phyloP scores from a whole-genome alignment of 1,139 yeast species.

The Saccharomyces pastorianus region DNA sequence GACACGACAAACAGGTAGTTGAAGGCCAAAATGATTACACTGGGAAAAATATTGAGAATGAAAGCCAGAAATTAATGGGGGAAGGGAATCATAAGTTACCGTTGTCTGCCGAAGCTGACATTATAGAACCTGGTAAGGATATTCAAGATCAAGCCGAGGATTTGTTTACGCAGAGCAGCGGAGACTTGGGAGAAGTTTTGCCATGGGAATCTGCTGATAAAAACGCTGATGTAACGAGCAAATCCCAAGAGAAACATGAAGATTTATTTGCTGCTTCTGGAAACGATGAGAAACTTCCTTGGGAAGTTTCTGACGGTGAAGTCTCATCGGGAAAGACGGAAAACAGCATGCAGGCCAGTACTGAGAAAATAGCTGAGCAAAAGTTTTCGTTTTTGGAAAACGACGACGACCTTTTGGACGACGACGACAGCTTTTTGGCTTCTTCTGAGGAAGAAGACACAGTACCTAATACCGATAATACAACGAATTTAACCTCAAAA shows the following conservation, averaged over 20 bases:
- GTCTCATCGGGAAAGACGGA: background rate
- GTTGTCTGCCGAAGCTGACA: background rate
- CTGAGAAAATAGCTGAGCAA: constrained; percentile 3
- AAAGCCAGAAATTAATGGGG: background rate
- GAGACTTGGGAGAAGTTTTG: background rate
- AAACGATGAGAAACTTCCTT: constrained; percentile 3
- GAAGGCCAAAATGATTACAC: background rate
- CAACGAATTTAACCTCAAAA: background rate
- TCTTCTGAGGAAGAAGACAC: constrained; percentile 17
- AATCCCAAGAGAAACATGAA: background rate
- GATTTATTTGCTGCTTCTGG: constrained; percentile 7
- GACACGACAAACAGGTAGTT: background rate
- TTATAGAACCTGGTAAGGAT: background rate
- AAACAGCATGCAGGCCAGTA: background rate
- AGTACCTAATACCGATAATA: background rate
- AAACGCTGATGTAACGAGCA: background rate
- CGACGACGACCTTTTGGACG: constrained; percentile 28
- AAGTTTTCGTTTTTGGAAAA: constrained; percentile 26
- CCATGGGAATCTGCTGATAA: constrained; percentile 6
- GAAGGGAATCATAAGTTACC: background rate
- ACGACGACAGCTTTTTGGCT: constrained; percentile 25
- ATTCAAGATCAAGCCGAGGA: background rate
- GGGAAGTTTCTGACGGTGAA: constrained; percentile 3
- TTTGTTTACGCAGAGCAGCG: background rate
- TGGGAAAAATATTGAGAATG: background rate